Base-by-base conservation (phyloP, 176 grass and related monocot genomes). In the Oryza nivara region DNA sequence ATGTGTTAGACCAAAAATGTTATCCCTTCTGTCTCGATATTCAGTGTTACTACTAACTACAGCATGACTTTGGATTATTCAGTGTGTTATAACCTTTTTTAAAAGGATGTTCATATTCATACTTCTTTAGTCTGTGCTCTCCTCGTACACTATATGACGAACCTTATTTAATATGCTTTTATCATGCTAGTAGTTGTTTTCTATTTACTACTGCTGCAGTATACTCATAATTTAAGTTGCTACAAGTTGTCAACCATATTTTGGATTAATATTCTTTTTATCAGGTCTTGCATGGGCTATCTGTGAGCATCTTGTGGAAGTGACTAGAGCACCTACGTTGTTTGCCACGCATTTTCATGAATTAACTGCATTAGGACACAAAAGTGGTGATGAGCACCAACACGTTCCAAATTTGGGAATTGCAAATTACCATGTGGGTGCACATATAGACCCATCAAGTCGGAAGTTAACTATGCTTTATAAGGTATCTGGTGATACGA, bases 341-440 rank as follows among this genome's bases (percentile, higher is more conserved):
- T 98, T 98, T 91, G 95, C 95, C 66, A 98, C 95, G 52, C 95
- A 98, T 77, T 98, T 98, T 83, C 95, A 95, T 90, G 95, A 98
- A 93, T 87, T 98, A 75, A 98, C 95, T 84, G 86, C 92, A 61
- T 91, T 98, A 78, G 92, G 83, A 71, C 80, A 88, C 65, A 88
- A 41, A 88, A 84, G 93, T 73, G 85, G 45, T 83, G 88, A 90
- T 68, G 81, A 87, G 48, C 67, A 79, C 52, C 79, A 70, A 67
- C 81, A 30, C 52, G 40, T 41, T 65, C 36, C 84, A 64, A 70
- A 70, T 68, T 32, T 85, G 20, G 95, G 95, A 80, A 92, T 98
- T 72, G 87, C 95, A 85, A 98, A 98, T 93, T 98, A 98, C 92
- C 95, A 98, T 80, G 95, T 98, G 76, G 91, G 93, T 80, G 95